Evolutionary conservation across 2,329 filamentous ascomycete species (phyloP), one percentile per base, ranked within the genome.

Genomic region (Elsinoe perseae): DNA sequence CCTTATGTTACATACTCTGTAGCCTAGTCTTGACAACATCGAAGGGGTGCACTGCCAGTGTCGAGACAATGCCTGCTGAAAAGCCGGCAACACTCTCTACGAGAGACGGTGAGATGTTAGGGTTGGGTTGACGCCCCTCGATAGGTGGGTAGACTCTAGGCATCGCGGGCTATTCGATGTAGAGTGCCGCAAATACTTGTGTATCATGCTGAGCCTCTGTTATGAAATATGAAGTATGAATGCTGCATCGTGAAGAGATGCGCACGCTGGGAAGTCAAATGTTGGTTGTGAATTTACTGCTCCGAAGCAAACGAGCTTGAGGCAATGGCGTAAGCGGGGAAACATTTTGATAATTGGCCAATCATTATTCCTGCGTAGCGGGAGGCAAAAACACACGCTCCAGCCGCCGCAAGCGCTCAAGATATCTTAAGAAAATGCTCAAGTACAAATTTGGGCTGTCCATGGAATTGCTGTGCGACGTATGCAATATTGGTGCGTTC

Each of bases 1-100:
- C 14, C 21, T 44, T 14, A n/a, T 16, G 14, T 38, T 12, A 20
- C 56, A 40, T 54, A 61, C 59, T 66, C 75, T 98, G 93, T 68
- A 98, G 83, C 61, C 93, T 86, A 59, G 92, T 97, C 78, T 98
- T 98, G 69, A 97, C 84, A 61, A 98, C 84, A 73, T 98, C 93
- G 59, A 98, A 82, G 28, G 93, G 93, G 69, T 97, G 92, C 54
- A 93, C 86, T 57, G 84, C 85, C 50, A 97, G 78, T 21, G 93
- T 97, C 54, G 91, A 87, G 64, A 90, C 80, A 57, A 89, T 80
- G 60, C 93, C 93, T 58, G 93, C 93, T 61, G 86, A 87, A 71
- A 98, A 86, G 64, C 93, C 93, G 60, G 93, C 89, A 69, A 91
- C 78, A 66, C 86, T 86, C 80, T 97, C 93, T 72, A 96, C 81